These are phyloP conservation scores for Metarhizium album DNA, from an alignment of 2,329 filamentous ascomycete species.

Conservation along the genomic window DNA sequence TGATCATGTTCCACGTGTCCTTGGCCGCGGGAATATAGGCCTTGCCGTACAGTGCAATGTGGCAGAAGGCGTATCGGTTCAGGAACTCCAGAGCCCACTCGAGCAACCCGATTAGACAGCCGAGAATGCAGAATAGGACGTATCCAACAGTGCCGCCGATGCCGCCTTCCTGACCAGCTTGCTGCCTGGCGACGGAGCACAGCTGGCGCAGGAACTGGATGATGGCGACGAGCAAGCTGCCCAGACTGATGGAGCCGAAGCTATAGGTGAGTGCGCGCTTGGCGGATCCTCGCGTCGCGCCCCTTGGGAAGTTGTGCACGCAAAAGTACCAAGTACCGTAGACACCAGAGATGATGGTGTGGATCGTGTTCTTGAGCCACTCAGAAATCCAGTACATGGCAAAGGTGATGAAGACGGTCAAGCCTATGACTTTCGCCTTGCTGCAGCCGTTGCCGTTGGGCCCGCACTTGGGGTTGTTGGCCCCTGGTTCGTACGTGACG, in stretches of 20 bases:
- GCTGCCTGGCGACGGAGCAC: constrained; percentile 61
- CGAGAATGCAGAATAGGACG: constrained; percentile 62
- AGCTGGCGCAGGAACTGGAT: constrained; percentile 77
- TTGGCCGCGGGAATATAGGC: constrained; percentile 78
- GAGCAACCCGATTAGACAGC: constrained; percentile 59
- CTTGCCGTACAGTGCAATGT: constrained; percentile 89
- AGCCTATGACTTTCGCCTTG: constrained; percentile 66
- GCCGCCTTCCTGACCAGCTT: constrained; percentile 57
- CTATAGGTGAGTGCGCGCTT: constrained; percentile 77
- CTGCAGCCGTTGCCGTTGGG: constrained; percentile 52
- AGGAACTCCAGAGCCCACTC: constrained; percentile 83
- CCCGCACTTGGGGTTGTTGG: constrained; percentile 40
- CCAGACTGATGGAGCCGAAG: constrained; percentile 83
- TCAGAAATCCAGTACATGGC: constrained; percentile 91
- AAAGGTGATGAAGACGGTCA: constrained; percentile 82
- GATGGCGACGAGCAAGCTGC: constrained; percentile 75
- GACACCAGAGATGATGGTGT: constrained; percentile 76
- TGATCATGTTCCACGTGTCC: constrained; percentile 86
- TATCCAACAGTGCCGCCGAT: constrained; percentile 56
- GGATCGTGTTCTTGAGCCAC: constrained; percentile 87
- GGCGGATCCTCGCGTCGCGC: constrained; percentile 74
- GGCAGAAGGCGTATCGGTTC: constrained; percentile 86
- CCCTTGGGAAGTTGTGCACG: constrained; percentile 56
- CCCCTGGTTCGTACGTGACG: constrained; percentile 63
- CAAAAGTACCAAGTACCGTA: constrained; percentile 94